These are phyloP conservation scores for Priceomyces fermenticarens DNA, from an alignment of 805 yeast species.

Conservation along the genomic window DNA sequence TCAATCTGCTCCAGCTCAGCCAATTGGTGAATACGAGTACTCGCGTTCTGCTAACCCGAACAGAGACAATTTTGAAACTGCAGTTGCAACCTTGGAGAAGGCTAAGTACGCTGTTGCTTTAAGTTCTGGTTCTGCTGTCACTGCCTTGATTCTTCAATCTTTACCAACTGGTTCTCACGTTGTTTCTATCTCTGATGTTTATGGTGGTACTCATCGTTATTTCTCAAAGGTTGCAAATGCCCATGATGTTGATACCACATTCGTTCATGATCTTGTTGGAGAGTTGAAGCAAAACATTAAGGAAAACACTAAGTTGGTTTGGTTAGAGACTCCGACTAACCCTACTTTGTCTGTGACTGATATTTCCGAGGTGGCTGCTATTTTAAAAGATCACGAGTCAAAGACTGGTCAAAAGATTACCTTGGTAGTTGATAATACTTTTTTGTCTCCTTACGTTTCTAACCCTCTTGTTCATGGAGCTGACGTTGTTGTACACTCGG, in stretches of 20 bases:
- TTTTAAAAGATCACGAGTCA: conserved; percentile 45
- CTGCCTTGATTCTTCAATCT: conserved; percentile 73
- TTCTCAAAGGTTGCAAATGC: conserved; percentile 81
- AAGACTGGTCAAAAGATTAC: conserved; percentile 50
- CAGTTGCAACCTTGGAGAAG: conserved; percentile 74
- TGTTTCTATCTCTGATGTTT: conserved; percentile 78
- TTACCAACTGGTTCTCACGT: conserved; percentile 72
- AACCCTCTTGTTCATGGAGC: conserved; percentile 84
- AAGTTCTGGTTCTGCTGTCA: conserved; percentile 83
- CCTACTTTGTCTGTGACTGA: conserved; percentile 82
- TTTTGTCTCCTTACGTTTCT: conserved; percentile 81
- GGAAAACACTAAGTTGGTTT: conserved; percentile 68
- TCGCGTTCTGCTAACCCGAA: conserved; percentile 86
- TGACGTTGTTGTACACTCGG: conserved; percentile 84
- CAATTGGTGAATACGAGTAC: conserved; percentile 77
- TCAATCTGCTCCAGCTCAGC: conserved; percentile 72
- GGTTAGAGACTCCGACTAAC: conserved; percentile 89
- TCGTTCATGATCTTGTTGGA: conserved; percentile 59
- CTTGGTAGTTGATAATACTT: conserved; percentile 84
- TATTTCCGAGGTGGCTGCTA: conserved; percentile 56
- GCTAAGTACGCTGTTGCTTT: conserved; percentile 76
- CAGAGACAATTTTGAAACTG: conserved; percentile 76
- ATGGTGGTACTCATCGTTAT: conserved; percentile 90
- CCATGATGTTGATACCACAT: conserved; percentile 69
- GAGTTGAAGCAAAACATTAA: conserved; percentile 58